Base-by-base conservation (phyloP, 2,329 filamentous ascomycete species). In the Fusarium goolgardi region DNA sequence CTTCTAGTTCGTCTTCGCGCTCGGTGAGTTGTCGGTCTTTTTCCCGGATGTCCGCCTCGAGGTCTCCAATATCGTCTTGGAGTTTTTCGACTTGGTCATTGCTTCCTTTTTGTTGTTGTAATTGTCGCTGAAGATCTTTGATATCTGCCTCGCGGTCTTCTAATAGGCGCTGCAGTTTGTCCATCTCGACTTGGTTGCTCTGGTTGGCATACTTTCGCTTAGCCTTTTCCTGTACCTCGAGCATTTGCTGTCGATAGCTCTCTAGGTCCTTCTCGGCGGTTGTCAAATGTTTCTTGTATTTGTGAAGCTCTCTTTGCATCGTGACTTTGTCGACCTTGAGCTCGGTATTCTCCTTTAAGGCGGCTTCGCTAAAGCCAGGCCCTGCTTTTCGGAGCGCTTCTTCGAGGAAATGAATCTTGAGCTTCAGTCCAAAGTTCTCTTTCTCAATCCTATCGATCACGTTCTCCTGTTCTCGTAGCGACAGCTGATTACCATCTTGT, bases 401-500 rank as follows among this genome's bases (percentile, higher is more conserved):
- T 78, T 99, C 94, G 57, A 99, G 85, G 77, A 97, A 99, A 78
- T 98, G 94, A 54, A 98, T 97, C 79, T 97, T 97, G 72, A 98
- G 86, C 79, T 98, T 98, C 55, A 99, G 84, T 25, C 93, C 93
- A 76, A 98, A 99, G 76, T 99, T 99, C 76, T 98, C 96, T 82
- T 99, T 99, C 76, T 97, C 94, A 73, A 99, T 95, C 75, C 92
- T 92, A 81, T 97, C 93, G 72, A 99, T 95, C 70, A 96, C 91
- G 71, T 93, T 94, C 79, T 98, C 96, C 78, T 99, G 96, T 76
- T 99, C 96, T 64, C 94, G 90, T 59, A 99, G 80, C 2, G 96
- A 97, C 71, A 97, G 85, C 75, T 96, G 91, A 73, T 97, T 97
- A 21, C 94, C 94, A 72, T 96, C 91, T 65, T 94, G 90, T 37